Conservation (phyloP, 805 yeast species). For the Candida nitratophila region DNA sequence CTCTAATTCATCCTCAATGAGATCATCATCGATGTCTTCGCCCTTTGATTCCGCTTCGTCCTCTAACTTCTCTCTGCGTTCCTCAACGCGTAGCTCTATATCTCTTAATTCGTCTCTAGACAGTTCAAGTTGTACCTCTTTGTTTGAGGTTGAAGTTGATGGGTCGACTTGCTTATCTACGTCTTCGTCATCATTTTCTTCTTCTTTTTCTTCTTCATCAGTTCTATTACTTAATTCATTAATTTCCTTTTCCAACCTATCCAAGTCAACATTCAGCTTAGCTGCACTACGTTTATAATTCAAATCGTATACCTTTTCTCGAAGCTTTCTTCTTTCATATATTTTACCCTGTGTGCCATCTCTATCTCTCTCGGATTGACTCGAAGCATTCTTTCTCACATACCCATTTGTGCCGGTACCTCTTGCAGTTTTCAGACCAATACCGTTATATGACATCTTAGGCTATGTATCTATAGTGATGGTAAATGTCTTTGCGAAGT, state of each 20-base stretch:
- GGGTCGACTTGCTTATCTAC: not conserved
- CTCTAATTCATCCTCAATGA: conserved; percentile 25
- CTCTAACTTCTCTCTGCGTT: conserved; percentile 44
- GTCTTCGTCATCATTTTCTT: not conserved
- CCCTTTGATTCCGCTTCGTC: conserved; percentile 35
- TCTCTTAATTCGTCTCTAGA: conserved; percentile 22
- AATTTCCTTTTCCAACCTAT: conserved; percentile 21
- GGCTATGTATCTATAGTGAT: not conserved
- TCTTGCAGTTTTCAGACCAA: conserved; percentile 48
- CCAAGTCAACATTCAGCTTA: not conserved
- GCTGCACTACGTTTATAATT: conserved; percentile 3
- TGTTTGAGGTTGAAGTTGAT: not conserved
- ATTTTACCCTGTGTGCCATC: conserved; percentile 28
- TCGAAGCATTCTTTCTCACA: conserved; percentile 39
- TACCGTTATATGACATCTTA: conserved; percentile 49
- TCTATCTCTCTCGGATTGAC: conserved; percentile 13
- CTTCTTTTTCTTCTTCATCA: not conserved
- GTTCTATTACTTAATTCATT: not conserved
- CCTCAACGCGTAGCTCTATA: conserved; percentile 41
- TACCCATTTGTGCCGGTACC: conserved; percentile 62
- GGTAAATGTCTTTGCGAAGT: not conserved
- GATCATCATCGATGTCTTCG: conserved; percentile 27
- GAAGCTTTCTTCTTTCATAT: conserved; percentile 29
- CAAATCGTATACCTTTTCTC: conserved; percentile 3
- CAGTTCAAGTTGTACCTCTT: not conserved